These are phyloP conservation scores for Monosporozyma yasuniensis DNA, from an alignment of 805 yeast species.

Conservation along the genomic window DNA sequence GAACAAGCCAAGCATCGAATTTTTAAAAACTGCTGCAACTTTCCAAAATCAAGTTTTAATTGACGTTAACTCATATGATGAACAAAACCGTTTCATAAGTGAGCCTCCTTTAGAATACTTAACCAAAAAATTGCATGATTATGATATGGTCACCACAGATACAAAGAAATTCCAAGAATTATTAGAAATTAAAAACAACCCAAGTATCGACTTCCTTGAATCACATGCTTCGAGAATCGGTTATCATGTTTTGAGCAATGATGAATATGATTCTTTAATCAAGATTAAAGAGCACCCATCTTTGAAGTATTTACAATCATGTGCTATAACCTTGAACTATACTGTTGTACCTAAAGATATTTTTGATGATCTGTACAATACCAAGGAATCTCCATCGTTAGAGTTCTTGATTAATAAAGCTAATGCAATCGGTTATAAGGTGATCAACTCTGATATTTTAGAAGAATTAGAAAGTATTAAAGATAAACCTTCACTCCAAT, in stretches of 20 bases:
- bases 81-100: not conserved
- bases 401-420: constrained; percentile 2
- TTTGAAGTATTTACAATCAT: not conserved
- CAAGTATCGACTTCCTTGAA: not conserved
- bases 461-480: not conserved
- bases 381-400: constrained; percentile 13
- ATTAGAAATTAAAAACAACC: not conserved
- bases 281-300: not conserved
- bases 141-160: not conserved
- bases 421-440: not conserved
- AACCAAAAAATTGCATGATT: not conserved
- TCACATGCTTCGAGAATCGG: not conserved
- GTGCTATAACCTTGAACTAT: not conserved
- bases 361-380: not conserved
- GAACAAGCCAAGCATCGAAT: not conserved
- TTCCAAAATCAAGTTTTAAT: not conserved
- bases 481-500: not conserved
- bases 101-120: constrained; percentile 7
- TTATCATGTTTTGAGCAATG: not conserved
- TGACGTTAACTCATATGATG: not conserved
- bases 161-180: not conserved
- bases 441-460: not conserved
- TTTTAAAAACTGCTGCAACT: constrained; percentile 1
- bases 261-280: not conserved
- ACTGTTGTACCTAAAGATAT: not conserved